Evolutionary conservation across 2,329 filamentous ascomycete species (phyloP).

Genomic region (Teratosphaeria zuluensis): DNA sequence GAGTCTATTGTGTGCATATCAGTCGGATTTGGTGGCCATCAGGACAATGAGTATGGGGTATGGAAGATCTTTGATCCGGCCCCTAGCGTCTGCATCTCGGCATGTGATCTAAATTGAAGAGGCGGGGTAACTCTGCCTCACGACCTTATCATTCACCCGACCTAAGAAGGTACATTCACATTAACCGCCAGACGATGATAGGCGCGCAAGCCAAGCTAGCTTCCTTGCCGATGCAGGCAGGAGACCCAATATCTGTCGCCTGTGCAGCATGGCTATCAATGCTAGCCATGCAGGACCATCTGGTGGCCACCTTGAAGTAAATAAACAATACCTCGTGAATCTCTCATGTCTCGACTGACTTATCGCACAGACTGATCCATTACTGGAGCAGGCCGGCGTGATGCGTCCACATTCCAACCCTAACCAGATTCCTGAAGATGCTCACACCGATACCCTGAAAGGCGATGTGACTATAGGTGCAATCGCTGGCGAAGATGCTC

Average conservation of each 20-base stretch:
- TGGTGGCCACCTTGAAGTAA: background rate
- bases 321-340: background rate
- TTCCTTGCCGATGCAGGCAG: background rate
- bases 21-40: too few relatives aligned
- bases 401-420: background rate
- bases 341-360: background rate
- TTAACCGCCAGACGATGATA: background rate
- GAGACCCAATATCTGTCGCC: background rate
- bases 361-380: background rate
- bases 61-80: background rate
- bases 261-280: background rate
- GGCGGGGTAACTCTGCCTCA: background rate
- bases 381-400: background rate
- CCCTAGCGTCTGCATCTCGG: background rate
- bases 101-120: background rate
- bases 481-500: slow-evolving; percentile 18
- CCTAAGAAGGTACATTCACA: background rate
- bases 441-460: slow-evolving; percentile 10
- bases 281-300: background rate
- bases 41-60: too few relatives aligned
- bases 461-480: slow-evolving; percentile 17
- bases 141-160: background rate
- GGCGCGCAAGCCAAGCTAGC: background rate
- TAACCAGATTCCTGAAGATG: background rate
- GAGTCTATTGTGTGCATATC: too few relatives aligned